Conservation (phyloP, 169 alveolate species). For the Plasmodium sp. region DNA sequence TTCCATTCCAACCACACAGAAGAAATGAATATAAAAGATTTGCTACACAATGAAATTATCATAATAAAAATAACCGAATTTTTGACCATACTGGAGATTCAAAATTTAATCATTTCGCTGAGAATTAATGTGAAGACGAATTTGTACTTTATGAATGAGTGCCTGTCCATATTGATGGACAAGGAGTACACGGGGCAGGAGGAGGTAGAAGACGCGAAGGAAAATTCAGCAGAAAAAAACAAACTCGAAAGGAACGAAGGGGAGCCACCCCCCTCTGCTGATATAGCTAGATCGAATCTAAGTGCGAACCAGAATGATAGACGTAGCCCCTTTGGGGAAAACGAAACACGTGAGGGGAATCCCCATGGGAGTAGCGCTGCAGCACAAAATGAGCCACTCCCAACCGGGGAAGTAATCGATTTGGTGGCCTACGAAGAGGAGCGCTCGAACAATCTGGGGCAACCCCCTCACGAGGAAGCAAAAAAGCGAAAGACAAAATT, state of each 20-base stretch:
- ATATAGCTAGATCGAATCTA: background rate
- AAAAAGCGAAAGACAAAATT: background rate
- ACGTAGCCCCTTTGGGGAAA: background rate
- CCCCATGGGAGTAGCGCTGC: background rate
- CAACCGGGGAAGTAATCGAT: background rate
- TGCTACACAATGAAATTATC: conserved; percentile 58
- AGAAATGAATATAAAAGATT: conserved; percentile 53
- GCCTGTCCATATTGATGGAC: conserved; percentile 29
- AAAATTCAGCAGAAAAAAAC: background rate
- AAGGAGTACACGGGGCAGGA: background rate
- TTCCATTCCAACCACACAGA: background rate
- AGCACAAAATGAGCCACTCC: background rate
- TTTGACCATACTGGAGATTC: conserved; percentile 32
- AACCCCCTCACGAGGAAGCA: background rate
- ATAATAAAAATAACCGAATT: conserved; percentile 69
- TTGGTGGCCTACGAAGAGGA: background rate
- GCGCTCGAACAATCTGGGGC: background rate
- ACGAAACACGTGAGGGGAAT: background rate
- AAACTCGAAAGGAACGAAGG: background rate
- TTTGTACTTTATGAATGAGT: conserved; percentile 66
- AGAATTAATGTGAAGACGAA: conserved; percentile 56
- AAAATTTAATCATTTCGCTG: conserved; percentile 54
- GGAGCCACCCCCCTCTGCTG: background rate
- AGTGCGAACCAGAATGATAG: background rate
- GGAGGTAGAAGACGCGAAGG: background rate